Conservation (phyloP, 768 basidiomycete genomes). For the Tremella fuciformis region DNA sequence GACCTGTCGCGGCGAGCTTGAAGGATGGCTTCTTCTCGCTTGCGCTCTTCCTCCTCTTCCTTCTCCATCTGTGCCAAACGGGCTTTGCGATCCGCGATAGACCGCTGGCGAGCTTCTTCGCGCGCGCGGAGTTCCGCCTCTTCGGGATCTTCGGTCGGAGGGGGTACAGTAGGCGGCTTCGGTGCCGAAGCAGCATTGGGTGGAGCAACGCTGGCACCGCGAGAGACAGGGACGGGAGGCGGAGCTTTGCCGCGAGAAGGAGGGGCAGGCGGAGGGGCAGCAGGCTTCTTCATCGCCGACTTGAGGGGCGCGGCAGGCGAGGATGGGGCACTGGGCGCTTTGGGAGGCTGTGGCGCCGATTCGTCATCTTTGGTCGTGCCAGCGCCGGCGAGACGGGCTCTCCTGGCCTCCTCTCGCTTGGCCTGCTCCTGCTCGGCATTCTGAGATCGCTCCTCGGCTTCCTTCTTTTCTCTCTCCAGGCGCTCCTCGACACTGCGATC, state of each 20-base stretch:
- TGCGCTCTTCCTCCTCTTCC: slow-evolving; percentile 67
- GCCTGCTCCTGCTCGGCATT: slow-evolving; percentile 76
- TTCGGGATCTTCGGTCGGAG: slow-evolving; percentile 64
- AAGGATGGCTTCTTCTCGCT: slow-evolving; percentile 56
- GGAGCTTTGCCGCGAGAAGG: slow-evolving; percentile 24
- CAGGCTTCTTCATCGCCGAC: slow-evolving; percentile 53
- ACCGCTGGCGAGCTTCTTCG: slow-evolving; percentile 69
- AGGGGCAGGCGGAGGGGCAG: slow-evolving; percentile 53
- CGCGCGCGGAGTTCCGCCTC: slow-evolving; percentile 67
- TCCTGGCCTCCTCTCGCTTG: slow-evolving; percentile 69
- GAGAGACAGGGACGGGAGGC: slow-evolving; percentile 25
- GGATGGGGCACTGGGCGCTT: slow-evolving; percentile 51
- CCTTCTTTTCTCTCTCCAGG: slow-evolving; percentile 77
- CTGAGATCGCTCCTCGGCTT: slow-evolving; percentile 80
- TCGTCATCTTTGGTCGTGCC: slow-evolving; percentile 54
- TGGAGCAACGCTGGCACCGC: slow-evolving; percentile 22
- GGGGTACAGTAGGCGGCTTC: slow-evolving; percentile 18
- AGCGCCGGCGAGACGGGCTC: slow-evolving; percentile 68
- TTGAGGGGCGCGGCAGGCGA: slow-evolving; percentile 54
- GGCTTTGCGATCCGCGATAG: slow-evolving; percentile 64
- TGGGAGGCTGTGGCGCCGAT: slow-evolving; percentile 23
- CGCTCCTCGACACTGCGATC: slow-evolving; percentile 82
- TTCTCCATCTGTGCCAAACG: slow-evolving; percentile 60
- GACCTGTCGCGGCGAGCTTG: slow-evolving; percentile 33
- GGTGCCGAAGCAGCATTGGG: slow-evolving; percentile 15